A percentile compares a stretch with the other conserved stretches of the same genome.
These are phyloP conservation scores for Striga asiatica DNA, from an alignment of 257 asterid species.

Conservation along the genomic window DNA sequence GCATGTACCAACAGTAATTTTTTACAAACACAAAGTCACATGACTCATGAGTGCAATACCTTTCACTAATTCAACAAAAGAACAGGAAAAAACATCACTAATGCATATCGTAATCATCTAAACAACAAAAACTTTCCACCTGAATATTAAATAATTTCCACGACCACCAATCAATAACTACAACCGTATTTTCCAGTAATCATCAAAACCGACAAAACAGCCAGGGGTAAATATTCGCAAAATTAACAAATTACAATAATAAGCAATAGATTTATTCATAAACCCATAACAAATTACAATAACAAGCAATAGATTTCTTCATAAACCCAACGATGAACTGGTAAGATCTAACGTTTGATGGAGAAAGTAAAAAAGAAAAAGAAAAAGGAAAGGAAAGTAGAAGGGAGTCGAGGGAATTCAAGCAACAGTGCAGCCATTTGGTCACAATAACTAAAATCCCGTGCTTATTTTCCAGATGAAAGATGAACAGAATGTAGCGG, in stretches of 20 bases:
- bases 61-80: conserved; percentile 7
- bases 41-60: no score
- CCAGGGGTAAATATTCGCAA: conserved; percentile 5
- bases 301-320: neutral
- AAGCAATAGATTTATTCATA: neutral
- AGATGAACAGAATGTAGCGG: neutral
- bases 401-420: neutral
- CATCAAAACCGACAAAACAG: neutral
- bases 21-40: no score
- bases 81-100: conserved; percentile 4
- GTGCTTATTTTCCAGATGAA: neutral
- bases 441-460: conserved; percentile 4
- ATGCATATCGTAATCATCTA: conserved; percentile 3
- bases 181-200: neutral
- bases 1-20: no score
- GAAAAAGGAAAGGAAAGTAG: neutral
- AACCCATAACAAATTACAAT: neutral
- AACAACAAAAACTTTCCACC: neutral
- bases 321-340: conserved; percentile 8
- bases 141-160: neutral
- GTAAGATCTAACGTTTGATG: conserved; percentile 12
- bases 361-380: conserved; percentile 1
- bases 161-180: neutral
- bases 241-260: neutral
- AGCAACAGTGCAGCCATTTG: neutral